Evolutionary conservation across 768 basidiomycete species (phyloP).

Genomic region (Mycena kentingensis): DNA sequence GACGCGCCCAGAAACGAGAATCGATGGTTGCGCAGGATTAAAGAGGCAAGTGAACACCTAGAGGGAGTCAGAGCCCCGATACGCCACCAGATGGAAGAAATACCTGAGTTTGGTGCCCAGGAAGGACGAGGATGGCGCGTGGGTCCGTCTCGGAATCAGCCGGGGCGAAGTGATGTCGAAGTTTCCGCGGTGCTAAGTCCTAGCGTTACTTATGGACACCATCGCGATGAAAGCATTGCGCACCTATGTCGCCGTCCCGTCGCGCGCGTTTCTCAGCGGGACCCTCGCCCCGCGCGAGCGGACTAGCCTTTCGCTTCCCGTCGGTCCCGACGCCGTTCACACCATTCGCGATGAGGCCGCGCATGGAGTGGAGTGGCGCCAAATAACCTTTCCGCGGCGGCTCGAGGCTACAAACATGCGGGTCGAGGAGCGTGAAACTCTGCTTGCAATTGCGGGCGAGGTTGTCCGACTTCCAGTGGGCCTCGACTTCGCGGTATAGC

Average conservation of each 20-base stretch:
- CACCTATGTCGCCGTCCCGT: slow-evolving; percentile 52
- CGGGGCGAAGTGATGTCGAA: no score
- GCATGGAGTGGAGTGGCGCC: slow-evolving; percentile 11
- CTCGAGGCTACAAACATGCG: slow-evolving; percentile 67
- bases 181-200: slow-evolving; percentile 39
- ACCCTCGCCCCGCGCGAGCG: slow-evolving; percentile 44
- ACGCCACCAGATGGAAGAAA: no score
- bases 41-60: slow-evolving; percentile 84
- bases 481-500: slow-evolving; percentile 80
- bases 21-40: slow-evolving; percentile 61
- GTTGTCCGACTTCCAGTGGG: slow-evolving; percentile 71
- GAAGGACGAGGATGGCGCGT: slow-evolving; percentile 47
- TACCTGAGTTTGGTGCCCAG: slow-evolving; percentile 67
- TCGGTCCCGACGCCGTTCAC: background rate
- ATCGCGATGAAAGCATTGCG: slow-evolving; percentile 42
- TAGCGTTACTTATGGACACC: slow-evolving; percentile 34
- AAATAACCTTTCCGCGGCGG: slow-evolving; percentile 30
- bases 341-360: slow-evolving; percentile 8
- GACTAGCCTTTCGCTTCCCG: slow-evolving; percentile 56
- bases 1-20: slow-evolving; percentile 78
- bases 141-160: slow-evolving; percentile 45
- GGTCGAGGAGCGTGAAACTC: slow-evolving; percentile 73
- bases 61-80: background rate
- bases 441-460: slow-evolving; percentile 67
- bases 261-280: slow-evolving; percentile 73